These are phyloP conservation scores for Ceratocystis variospora DNA, from an alignment of 2,329 filamentous ascomycete species.

Conservation along the genomic window DNA sequence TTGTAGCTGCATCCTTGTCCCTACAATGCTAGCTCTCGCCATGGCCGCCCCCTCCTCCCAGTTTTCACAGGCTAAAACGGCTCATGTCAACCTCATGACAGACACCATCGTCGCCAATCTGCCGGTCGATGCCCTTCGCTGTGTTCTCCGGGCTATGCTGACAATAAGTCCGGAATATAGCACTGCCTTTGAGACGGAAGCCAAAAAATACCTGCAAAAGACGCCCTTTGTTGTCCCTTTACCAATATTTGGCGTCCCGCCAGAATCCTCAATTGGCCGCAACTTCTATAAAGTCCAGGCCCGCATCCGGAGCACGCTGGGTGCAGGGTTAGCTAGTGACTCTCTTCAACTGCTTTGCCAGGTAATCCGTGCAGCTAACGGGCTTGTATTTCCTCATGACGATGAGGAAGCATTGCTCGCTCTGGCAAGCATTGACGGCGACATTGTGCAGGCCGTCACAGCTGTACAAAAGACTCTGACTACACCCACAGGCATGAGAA, in stretches of 20 bases:
- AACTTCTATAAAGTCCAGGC: constrained; percentile 19
- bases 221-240: constrained; percentile 13
- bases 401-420: background rate
- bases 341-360: constrained; percentile 20
- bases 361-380: constrained; percentile 17
- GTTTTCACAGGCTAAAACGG: constrained; percentile 21
- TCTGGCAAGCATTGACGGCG: constrained; percentile 23
- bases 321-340: constrained; percentile 22
- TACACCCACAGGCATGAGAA: constrained; percentile 20
- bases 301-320: constrained; percentile 23
- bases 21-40: background rate
- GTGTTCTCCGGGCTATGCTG: constrained; percentile 25
- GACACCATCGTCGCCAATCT: constrained; percentile 34
- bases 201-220: constrained; percentile 23
- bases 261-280: constrained; percentile 11
- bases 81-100: constrained; percentile 36
- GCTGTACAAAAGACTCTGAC: constrained; percentile 26
- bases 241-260: constrained; percentile 2
- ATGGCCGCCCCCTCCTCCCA: background rate
- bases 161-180: constrained; percentile 25
- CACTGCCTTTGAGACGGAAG: constrained; percentile 25
- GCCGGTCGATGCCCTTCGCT: constrained; percentile 29
- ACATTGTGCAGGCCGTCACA: constrained; percentile 28
- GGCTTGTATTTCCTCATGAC: constrained; percentile 1
- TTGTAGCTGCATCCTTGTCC: background rate